phyloP scores from a whole-genome alignment of 805 yeast genomes.

The Wickerhamomyces bisporus region DNA sequence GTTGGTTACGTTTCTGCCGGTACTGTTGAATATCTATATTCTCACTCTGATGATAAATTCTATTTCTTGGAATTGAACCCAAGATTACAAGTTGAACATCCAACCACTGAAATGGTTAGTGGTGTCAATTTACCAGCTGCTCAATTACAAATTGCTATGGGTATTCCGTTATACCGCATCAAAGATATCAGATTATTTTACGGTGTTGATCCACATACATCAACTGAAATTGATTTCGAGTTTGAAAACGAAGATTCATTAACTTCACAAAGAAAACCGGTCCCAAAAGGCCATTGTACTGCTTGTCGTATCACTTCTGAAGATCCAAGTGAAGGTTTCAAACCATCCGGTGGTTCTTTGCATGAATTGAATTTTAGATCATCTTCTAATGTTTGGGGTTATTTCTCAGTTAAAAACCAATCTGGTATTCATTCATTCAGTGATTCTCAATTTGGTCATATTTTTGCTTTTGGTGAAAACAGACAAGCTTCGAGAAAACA shows the following conservation, averaged over 20 bases:
- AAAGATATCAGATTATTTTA: conserved; percentile 87
- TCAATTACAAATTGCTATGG: conserved; percentile 98
- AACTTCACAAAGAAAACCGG: conserved; percentile 83
- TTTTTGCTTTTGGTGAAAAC: conserved; percentile 97
- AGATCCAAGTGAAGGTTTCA: conserved; percentile 99
- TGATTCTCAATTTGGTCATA: conserved; percentile 98
- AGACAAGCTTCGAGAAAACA: conserved; percentile 97
- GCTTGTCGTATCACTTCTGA: conserved; percentile 99
- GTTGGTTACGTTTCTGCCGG: conserved; percentile 99
- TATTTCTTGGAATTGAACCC: conserved; percentile 97
- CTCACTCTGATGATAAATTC: conserved; percentile 90
- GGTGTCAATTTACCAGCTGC: conserved; percentile 99
- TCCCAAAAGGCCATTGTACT: conserved; percentile 97
- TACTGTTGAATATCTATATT: conserved; percentile 95
- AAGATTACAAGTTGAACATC: conserved; percentile 99
- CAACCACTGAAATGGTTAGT: conserved; percentile 98
- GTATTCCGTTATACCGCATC: conserved; percentile 94
- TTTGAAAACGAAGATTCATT: conserved; percentile 69
- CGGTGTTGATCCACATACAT: conserved; percentile 93
- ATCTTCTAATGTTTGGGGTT: conserved; percentile 98
- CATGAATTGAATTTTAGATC: conserved; percentile 97
- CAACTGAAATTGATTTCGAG: conserved; percentile 86
- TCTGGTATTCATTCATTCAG: conserved; percentile 97
- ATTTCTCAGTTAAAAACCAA: conserved; percentile 93
- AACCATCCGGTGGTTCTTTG: conserved; percentile 95